A percentile compares a stretch with the other conserved stretches of the same genome.
These are phyloP conservation scores for Trichosporon faecale DNA, from an alignment of 1,284 basidiomycete species.

Conservation along the genomic window DNA sequence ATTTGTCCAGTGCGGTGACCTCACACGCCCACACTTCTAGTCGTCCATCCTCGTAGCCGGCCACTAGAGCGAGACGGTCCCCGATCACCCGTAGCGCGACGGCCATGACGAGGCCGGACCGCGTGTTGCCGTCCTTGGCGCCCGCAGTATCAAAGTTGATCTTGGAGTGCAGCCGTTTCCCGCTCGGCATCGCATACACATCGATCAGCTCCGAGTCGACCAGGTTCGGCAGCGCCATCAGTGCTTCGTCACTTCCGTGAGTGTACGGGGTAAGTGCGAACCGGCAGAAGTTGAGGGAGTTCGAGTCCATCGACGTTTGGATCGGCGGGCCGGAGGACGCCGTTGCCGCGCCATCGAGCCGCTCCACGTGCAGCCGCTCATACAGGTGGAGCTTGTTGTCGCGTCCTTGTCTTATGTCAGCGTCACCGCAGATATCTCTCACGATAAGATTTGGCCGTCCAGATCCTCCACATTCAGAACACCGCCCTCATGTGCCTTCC, in stretches of 20 bases:
- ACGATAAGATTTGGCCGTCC: slow-evolving; percentile 68
- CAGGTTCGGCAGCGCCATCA: slow-evolving; percentile 78
- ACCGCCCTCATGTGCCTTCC: slow-evolving; percentile 73
- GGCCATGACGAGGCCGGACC: slow-evolving; percentile 76
- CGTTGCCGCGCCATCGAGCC: slow-evolving; percentile 51
- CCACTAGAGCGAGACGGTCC: slow-evolving; percentile 58
- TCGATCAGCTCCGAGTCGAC: slow-evolving; percentile 76
- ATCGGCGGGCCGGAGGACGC: slow-evolving; percentile 54
- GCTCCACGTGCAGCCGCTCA: slow-evolving; percentile 56
- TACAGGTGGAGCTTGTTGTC: slow-evolving; percentile 61
- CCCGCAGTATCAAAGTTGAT: slow-evolving; percentile 29
- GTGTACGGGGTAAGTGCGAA: slow-evolving; percentile 60
- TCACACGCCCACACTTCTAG: slow-evolving; percentile 63
- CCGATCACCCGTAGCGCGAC: slow-evolving; percentile 60
- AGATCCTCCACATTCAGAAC: slow-evolving; percentile 74
- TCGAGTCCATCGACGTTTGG: slow-evolving; percentile 70
- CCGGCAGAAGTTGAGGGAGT: slow-evolving; percentile 83
- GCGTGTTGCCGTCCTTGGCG: not conserved
- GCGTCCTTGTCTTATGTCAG: slow-evolving; percentile 65
- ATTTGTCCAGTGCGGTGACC: not conserved
- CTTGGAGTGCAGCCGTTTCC: slow-evolving; percentile 70
- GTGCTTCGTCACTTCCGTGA: slow-evolving; percentile 53
- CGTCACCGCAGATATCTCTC: slow-evolving; percentile 29
- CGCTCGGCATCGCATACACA: slow-evolving; percentile 67
- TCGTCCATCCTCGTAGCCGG: slow-evolving; percentile 76